These are phyloP conservation scores for Dendrocalamus latiflorus DNA, from an alignment of 202 grass and related monocot genomes.

Conservation along the genomic window DNA sequence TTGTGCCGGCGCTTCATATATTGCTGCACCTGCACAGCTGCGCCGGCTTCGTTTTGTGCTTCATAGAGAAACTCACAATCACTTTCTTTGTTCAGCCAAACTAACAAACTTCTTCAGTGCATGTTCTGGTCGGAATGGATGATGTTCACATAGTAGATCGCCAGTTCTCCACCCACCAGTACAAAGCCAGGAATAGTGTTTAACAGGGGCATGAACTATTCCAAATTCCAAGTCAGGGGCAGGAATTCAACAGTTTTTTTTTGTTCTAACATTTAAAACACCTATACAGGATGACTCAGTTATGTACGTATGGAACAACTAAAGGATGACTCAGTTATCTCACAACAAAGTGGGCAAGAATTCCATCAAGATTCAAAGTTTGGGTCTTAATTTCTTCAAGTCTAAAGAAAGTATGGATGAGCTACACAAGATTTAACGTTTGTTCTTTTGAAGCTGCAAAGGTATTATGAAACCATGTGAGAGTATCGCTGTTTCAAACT, in stretches of 20 bases:
- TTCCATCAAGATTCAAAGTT: constrained; percentile 31
- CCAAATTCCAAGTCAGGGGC: constrained; percentile 5
- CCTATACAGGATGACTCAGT: not conserved
- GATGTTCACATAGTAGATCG: not conserved
- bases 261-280: not conserved
- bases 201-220: not conserved
- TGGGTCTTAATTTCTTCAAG: not conserved
- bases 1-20: no score
- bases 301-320: not conserved
- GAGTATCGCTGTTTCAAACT: not conserved
- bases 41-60: not conserved
- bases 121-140: not conserved
- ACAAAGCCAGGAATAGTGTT: not conserved
- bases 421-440: not conserved
- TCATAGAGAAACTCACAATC: not conserved
- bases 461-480: not conserved
- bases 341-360: not conserved
- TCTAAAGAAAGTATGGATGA: not conserved
- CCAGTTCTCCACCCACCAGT: not conserved
- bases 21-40: not conserved
- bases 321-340: no score
- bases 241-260: constrained; percentile 23
- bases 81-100: not conserved
- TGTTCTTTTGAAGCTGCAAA: not conserved
- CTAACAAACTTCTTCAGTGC: not conserved